Evolutionary conservation across 345 rosid species (phyloP), one percentile per base, ranked within the genome.

Genomic region (Salix purpurea): DNA sequence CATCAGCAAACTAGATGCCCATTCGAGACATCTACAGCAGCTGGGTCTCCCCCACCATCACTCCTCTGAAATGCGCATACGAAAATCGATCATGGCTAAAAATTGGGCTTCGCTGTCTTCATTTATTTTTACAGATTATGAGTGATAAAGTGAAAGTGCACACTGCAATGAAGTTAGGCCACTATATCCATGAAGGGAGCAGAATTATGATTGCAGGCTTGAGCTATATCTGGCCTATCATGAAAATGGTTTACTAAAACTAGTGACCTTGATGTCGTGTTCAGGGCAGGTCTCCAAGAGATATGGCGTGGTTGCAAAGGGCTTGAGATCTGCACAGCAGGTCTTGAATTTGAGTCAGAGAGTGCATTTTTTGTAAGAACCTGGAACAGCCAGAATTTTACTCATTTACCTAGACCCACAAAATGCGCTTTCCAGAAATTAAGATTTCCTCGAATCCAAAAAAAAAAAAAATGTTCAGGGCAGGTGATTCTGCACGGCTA

Each of bases 11-110:
- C 76, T 28, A 77, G 39, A 37, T 69, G 78, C 24, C 84, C 84
- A 54, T 74, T 81, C 12, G 78, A 69, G 39, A 81, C 69, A 70
- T 81, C 84, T 30, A 34, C 60, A 18, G 84, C 84, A 69, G 40
- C 44, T 9, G 84, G 74, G 44, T 78, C 78, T 73, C 84, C 81
- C 23, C 81, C 84, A 13, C 81, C 84, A 52, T 81, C 80, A 42
- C 84, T 81, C 67, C 84, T 77, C 84, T 77, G 78, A 2, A 44
- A n/a, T 23, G 28, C 56, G 24, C 48, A 21, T 18, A 56, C 2
- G 40, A 26, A 69, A 52, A 39, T n/a, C 7, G 15, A 10, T n/a
- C 64, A 14, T 19, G 5, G 21, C 68, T 26, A 48, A 13, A 1
- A 14, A 74, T 34, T 12, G 54, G 61, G 19, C 67, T 26, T 2